Evolutionary conservation across 441 rosid genomes (phyloP), one percentile per base, ranked within the genome.

Genomic region (Pelargonium australe): DNA sequence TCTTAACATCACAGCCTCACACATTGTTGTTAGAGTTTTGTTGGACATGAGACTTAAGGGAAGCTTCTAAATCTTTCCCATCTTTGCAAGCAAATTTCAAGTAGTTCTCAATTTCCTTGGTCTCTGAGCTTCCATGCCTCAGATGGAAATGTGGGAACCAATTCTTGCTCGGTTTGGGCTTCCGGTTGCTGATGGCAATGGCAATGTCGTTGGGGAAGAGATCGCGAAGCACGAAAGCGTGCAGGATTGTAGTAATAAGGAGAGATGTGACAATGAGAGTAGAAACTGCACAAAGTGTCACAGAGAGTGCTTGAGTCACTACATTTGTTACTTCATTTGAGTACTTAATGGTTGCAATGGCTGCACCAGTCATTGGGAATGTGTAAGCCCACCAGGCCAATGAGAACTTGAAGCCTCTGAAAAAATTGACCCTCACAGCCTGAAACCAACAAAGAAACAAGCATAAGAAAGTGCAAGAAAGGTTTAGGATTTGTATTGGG

Each of bases 351-450:
- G 97, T 91, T 12, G 96, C 87, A 2, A 85, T 80, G 20, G 97
- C 93, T 0, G 91, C 95, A 2, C 93, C 85, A 0, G 96, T 89
- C 96, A 91, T 91, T 0, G 98, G 94, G 69, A 89, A 91, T 8
- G 97, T 91, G 76, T 89, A 89, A 2, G 96, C 99, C 97, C 99
- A 91, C 95, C 96, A 89, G 63, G 96, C 89, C 78, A 87, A 75
- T 31, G 96, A 91, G 77, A 94, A 91, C 83, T 79, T 89, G 76
- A 94, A 82, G 69, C 98, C 98, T 1, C 97, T 74, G 76, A 94
- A 94, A 37, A 88, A 85, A 70, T 89, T 86, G 19, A 87, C 73
- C 4, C 97, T 85, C 63, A 91, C 89, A 3, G 88, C 95, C 97
- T 91, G 84, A 75, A 76, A 69, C 73, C 61, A 62, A 25, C 37